A percentile compares a stretch with the other conserved stretches of the same genome.
Conservation (phyloP, 2,329 filamentous ascomycete genomes). For the Phialophora macrospora region DNA sequence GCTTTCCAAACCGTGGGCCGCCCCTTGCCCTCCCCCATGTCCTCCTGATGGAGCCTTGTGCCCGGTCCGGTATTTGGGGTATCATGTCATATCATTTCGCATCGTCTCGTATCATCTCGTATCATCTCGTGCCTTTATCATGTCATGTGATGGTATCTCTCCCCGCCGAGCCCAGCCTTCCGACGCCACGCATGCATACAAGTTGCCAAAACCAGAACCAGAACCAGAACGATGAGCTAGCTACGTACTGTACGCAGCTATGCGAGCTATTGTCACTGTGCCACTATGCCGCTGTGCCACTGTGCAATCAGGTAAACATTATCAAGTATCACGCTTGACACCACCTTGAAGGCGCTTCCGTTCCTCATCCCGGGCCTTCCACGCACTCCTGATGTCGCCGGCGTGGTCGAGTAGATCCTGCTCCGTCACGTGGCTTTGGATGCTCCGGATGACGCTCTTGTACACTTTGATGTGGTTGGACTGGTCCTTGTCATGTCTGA, state of each 20-base stretch:
- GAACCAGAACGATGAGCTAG: neutral
- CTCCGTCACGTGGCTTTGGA: conserved; percentile 81
- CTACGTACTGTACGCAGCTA: neutral
- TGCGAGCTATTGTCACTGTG: no score
- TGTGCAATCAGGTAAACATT: neutral
- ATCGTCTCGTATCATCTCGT: neutral
- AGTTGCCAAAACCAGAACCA: neutral
- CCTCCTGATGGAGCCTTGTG: no score
- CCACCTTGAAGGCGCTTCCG: conserved; percentile 19
- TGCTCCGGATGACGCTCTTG: conserved; percentile 84
- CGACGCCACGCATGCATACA: neutral
- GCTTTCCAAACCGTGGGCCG: no score
- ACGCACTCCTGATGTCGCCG: conserved; percentile 74
- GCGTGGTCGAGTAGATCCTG: conserved; percentile 75
- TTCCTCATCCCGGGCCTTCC: conserved; percentile 63
- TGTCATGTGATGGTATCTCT: neutral
- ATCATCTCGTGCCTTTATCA: neutral
- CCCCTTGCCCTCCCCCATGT: neutral
- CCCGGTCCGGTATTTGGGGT: neutral
- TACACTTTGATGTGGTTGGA: conserved; percentile 88
- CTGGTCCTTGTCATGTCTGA: conserved; percentile 89
- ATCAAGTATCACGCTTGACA: conserved; percentile 2
- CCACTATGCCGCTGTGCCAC: no score
- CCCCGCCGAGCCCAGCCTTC: no score
- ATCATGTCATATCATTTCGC: neutral